Base-by-base conservation (phyloP, 352 stramenopile species). In the Thalassiosira mediterranea region DNA sequence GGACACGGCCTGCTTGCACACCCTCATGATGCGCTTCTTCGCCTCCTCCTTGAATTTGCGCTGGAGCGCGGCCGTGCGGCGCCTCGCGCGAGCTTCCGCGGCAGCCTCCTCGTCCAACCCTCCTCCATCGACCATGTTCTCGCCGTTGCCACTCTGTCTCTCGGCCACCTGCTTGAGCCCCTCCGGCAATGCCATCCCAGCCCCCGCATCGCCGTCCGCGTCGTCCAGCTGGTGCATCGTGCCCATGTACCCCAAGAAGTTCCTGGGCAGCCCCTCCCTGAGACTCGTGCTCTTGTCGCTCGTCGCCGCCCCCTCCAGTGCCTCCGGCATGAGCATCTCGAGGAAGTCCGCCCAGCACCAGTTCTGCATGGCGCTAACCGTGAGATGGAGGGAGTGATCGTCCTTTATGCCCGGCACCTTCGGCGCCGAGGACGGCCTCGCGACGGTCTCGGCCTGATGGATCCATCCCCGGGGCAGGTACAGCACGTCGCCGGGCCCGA, bases 391-490 rank as follows among this genome's bases (percentile, higher is more conserved):
- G 1, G 84, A 93, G 77, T 91, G 84, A 67, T 83, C 59, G 42
- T 83, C 64, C 11, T 76, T 79, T 10, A 75, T 65, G 3, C 54
- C 48, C 15, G 37, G 42, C 1, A 88, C 44, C 44, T 63, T 53
- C 7, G 59, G 46, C 29, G 58, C 46, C 11, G 58, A 11, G 2
- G 23, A 2, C 19, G 64, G 72, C 49, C 58, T 58, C 4, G 37
- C 15, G 10, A 81, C 72, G 0, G 88, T 91, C 54, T 79, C 85
- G 4, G 83, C 83, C 42, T 93, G 81, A 72, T 94, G 88, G 59
- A 94, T 90, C 85, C 87, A 95, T 23, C 90, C 90, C 26, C 88
- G 64, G 15, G 90, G 90, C 40, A 95, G 78, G 65, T 95, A 95
- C 37, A 95, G 66, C 0, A 93, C 53, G 80, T 94, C 90, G 38